These are phyloP conservation scores for Spirogloea muscicola DNA, from an alignment of 139 green algal species.

Conservation along the genomic window DNA sequence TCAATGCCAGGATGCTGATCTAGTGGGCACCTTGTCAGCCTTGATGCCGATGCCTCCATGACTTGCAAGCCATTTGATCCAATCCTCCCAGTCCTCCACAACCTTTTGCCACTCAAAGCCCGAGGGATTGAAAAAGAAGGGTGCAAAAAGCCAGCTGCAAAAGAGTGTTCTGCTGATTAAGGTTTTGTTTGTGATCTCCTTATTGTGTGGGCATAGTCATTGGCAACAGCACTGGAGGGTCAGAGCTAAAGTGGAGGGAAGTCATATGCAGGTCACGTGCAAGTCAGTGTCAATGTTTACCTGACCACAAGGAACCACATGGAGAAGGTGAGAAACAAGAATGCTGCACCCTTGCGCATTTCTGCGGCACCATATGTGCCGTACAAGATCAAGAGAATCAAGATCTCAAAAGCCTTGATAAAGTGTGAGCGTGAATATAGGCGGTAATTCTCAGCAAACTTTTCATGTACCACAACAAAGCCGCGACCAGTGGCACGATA, in stretches of 20 bases:
- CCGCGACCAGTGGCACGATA: constrained; percentile 78
- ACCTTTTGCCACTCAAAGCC: constrained; percentile 52
- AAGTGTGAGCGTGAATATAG: constrained; percentile 48
- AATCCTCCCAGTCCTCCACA: constrained; percentile 47
- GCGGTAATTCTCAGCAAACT: constrained; percentile 43
- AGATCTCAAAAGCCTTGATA: constrained; percentile 41
- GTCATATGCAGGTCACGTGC: constrained; percentile 62
- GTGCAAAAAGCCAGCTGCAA: constrained; percentile 41
- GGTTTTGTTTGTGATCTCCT: too few species aligned
- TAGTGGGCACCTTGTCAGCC: too few species aligned
- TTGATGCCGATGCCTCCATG: constrained; percentile 37
- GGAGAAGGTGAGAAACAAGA: constrained; percentile 28
- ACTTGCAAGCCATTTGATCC: constrained; percentile 24
- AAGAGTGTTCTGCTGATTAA: too few species aligned
- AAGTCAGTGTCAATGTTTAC: constrained; percentile 19
- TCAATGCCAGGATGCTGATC: too few species aligned
- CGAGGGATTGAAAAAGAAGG: constrained; percentile 50
- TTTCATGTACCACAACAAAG: constrained; percentile 67
- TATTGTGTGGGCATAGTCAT: too few species aligned
- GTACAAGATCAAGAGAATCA: constrained; percentile 39
- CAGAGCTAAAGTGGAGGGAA: constrained; percentile 67
- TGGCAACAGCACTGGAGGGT: too few species aligned
- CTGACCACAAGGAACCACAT: constrained; percentile 42
- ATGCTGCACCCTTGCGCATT: not conserved
- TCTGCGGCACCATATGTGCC: constrained; percentile 5